Percentiles rank a stretch among this genome's conserved stretches.
Evolutionary conservation across 495 filamentous ascomycete genomes (phyloP).

Genomic region (Penicillium subrubescens): DNA sequence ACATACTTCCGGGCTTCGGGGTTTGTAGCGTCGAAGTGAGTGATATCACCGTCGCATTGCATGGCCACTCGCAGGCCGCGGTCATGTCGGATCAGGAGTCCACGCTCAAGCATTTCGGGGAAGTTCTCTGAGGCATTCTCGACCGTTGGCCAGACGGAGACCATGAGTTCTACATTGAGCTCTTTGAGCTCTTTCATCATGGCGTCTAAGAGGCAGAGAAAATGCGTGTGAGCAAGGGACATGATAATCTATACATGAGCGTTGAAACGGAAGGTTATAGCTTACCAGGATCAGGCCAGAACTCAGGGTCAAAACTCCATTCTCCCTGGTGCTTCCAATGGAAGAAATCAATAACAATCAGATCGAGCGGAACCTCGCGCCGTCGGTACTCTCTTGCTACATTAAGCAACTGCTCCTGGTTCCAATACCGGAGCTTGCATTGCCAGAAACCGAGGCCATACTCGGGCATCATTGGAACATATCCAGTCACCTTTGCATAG

Average conservation of each 20-base stretch:
- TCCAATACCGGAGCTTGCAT: slow-evolving; percentile 61
- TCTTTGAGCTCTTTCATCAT: slow-evolving; percentile 58
- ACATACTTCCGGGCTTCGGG: slow-evolving; percentile 51
- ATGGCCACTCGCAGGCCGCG: slow-evolving; percentile 54
- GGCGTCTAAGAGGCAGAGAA: slow-evolving; percentile 30
- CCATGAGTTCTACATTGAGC: slow-evolving; percentile 58
- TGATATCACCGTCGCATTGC: slow-evolving; percentile 55
- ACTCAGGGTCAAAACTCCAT: slow-evolving; percentile 58
- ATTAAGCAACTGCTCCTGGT: slow-evolving; percentile 57
- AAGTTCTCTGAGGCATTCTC: slow-evolving; percentile 55
- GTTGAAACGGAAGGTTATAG: neutral
- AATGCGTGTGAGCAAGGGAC: neutral
- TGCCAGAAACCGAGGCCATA: slow-evolving; percentile 66
- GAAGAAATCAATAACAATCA: slow-evolving; percentile 64
- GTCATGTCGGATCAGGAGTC: slow-evolving; percentile 55
- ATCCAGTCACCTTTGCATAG: slow-evolving; percentile 53
- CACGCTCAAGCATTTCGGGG: slow-evolving; percentile 55
- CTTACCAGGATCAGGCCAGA: slow-evolving; percentile 58
- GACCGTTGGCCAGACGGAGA: slow-evolving; percentile 62
- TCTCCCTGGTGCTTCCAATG: slow-evolving; percentile 63
- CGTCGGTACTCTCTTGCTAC: slow-evolving; percentile 56
- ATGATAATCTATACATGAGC: neutral
- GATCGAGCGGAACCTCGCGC: slow-evolving; percentile 52
- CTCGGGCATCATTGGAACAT: slow-evolving; percentile 63
- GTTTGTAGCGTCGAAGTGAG: slow-evolving; percentile 60